Conservation (phyloP, 1,139 yeast genomes). For the Spathaspora jeffriesii region DNA sequence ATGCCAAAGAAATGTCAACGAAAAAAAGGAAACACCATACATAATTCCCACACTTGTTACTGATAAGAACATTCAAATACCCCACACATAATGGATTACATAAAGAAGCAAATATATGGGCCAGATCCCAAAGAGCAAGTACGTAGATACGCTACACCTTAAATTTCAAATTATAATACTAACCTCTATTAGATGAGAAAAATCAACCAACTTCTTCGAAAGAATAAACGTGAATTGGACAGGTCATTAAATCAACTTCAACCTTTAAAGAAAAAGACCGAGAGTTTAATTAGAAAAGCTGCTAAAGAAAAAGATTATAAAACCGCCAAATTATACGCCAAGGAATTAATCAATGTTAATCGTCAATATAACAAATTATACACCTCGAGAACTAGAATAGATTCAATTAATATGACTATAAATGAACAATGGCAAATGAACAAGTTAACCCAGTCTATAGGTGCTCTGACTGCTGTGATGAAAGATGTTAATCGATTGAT, state of each 20-base stretch:
- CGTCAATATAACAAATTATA: constrained; percentile 76
- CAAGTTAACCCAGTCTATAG: constrained; percentile 82
- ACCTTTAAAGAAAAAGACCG: constrained; percentile 72
- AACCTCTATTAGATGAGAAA: constrained; percentile 59
- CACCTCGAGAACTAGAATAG: constrained; percentile 82
- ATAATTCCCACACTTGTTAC: constrained; percentile 4
- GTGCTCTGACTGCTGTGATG: constrained; percentile 80
- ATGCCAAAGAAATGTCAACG: not conserved
- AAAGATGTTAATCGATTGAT: constrained; percentile 83
- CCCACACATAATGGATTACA: constrained; percentile 54
- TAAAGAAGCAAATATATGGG: constrained; percentile 89
- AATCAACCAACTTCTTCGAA: constrained; percentile 79
- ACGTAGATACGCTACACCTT: constrained; percentile 18
- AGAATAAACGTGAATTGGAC: constrained; percentile 83
- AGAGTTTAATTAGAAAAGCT: constrained; percentile 66
- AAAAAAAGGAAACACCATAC: not conserved
- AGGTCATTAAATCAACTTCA: constrained; percentile 68
- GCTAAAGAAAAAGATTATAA: constrained; percentile 80
- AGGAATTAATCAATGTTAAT: constrained; percentile 74
- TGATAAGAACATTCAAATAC: constrained; percentile 1
- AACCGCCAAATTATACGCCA: constrained; percentile 77
- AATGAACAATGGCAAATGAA: constrained; percentile 91
- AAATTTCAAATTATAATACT: constrained; percentile 15
- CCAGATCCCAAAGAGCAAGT: constrained; percentile 94
- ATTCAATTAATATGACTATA: constrained; percentile 83